phyloP scores from a whole-genome alignment of 1,139 yeast genomes.

The Kodamaea fungicola region DNA sequence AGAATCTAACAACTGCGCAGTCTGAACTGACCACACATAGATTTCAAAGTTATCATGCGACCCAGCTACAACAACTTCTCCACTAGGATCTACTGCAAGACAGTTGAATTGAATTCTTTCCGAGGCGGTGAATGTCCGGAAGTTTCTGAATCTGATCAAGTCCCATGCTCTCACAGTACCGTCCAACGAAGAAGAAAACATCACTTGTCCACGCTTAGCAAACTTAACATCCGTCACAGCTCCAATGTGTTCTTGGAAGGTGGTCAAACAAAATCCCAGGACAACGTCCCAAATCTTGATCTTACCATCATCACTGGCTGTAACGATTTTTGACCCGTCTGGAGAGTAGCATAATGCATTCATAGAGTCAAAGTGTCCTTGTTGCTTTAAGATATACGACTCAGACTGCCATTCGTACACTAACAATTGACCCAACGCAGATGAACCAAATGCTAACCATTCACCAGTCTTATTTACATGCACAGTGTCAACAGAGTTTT shows the following conservation, averaged over 20 bases:
- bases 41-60: constrained; percentile 87
- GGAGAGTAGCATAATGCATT: constrained; percentile 87
- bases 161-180: constrained; percentile 99
- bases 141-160: constrained; percentile 85
- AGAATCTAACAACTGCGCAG: constrained; percentile 84
- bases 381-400: constrained; percentile 90
- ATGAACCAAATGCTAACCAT: constrained; percentile 95
- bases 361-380: constrained; percentile 92
- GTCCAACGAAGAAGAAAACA: constrained; percentile 88
- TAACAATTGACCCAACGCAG: constrained; percentile 84
- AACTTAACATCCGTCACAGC: constrained; percentile 87
- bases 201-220: constrained; percentile 82
- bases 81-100: constrained; percentile 94
- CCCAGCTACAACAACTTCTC: constrained; percentile 95
- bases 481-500: constrained; percentile 81
- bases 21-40: constrained; percentile 96
- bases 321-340: constrained; percentile 88
- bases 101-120: constrained; percentile 83
- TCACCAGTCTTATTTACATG: constrained; percentile 82
- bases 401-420: constrained; percentile 99
- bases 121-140: constrained; percentile 90
- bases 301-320: constrained; percentile 96
- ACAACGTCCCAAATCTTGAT: constrained; percentile 93
- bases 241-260: constrained; percentile 87
- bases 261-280: constrained; percentile 89